A percentile compares a stretch with the other conserved stretches of the same genome.
These are phyloP conservation scores for Whalleya microplaca DNA, from an alignment of 2,329 filamentous ascomycete genomes.

Conservation along the genomic window DNA sequence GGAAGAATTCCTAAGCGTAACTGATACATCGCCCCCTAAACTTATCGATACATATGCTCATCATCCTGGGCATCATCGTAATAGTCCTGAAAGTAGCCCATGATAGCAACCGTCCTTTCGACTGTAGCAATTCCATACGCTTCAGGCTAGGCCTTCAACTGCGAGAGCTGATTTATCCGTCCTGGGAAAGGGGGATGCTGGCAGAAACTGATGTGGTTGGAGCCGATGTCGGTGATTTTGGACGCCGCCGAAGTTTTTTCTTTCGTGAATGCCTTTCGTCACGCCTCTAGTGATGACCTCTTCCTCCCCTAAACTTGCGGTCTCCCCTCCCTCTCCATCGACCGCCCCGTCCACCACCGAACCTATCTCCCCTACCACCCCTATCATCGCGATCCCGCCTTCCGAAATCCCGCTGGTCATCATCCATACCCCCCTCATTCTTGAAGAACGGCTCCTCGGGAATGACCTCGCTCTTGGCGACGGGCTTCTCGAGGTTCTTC, in stretches of 20 bases:
- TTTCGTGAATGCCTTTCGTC: neutral
- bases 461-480: constrained; percentile 67
- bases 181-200: neutral
- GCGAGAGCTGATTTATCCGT: too few relatives aligned
- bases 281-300: constrained; percentile 28
- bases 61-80: neutral
- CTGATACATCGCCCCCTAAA: neutral
- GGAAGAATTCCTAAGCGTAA: neutral
- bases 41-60: neutral
- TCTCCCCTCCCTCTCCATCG: constrained; percentile 37
- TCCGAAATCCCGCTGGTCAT: constrained; percentile 34
- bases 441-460: constrained; percentile 51
- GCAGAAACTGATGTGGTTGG: neutral
- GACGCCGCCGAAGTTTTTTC: neutral
- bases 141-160: neutral
- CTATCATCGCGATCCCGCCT: constrained; percentile 37
- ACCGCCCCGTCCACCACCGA: constrained; percentile 39
- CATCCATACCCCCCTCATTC: constrained; percentile 47
- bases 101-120: neutral
- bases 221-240: neutral
- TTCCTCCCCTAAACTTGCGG: constrained; percentile 41
- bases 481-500: constrained; percentile 74
- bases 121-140: neutral
- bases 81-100: neutral
- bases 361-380: constrained; percentile 39